A percentile compares a stretch with the other conserved stretches of the same genome.
Evolutionary conservation across 768 basidiomycete genomes (phyloP).

Genomic region (Suillus alpinus): DNA sequence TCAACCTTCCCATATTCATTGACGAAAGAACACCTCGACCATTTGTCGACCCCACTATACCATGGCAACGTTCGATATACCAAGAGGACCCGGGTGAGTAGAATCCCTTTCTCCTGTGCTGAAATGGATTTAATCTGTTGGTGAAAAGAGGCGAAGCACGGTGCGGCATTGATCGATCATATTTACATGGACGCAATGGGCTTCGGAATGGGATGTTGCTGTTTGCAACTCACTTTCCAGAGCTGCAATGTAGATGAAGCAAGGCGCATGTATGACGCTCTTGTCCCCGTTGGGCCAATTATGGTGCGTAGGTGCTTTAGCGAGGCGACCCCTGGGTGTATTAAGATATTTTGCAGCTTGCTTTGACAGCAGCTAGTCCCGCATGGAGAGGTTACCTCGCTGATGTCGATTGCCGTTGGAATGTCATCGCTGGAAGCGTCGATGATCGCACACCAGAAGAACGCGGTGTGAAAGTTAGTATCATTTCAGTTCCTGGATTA

Average conservation of each 20-base stretch:
- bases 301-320: conserved; percentile 54
- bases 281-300: conserved; percentile 93
- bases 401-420: conserved; percentile 98
- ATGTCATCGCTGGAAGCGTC: conserved; percentile 97
- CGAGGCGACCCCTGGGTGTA: background rate
- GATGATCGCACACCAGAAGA: conserved; percentile 97
- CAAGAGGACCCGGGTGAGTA: conserved; percentile 77
- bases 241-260: conserved; percentile 93
- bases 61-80: conserved; percentile 80
- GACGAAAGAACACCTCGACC: conserved; percentile 85
- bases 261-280: conserved; percentile 90
- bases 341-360: conserved; percentile 58
- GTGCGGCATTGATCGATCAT: conserved; percentile 85
- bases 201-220: conserved; percentile 99
- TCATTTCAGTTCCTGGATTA: conserved; percentile 8
- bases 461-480: conserved; percentile 72
- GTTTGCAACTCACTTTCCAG: conserved; percentile 96
- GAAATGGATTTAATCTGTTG: background rate
- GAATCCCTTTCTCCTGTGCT: conserved; percentile 6
- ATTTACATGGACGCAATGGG: conserved; percentile 99
- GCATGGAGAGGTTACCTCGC: conserved; percentile 92
- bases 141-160: conserved; percentile 75
- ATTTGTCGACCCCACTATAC: conserved; percentile 91
- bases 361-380: conserved; percentile 92
- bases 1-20: conserved; percentile 90